Percentiles rank a stretch among this genome's conserved stretches.
Evolutionary conservation across 352 stramenopile genomes (phyloP).

Genomic region (Globisporangium viniferum): DNA sequence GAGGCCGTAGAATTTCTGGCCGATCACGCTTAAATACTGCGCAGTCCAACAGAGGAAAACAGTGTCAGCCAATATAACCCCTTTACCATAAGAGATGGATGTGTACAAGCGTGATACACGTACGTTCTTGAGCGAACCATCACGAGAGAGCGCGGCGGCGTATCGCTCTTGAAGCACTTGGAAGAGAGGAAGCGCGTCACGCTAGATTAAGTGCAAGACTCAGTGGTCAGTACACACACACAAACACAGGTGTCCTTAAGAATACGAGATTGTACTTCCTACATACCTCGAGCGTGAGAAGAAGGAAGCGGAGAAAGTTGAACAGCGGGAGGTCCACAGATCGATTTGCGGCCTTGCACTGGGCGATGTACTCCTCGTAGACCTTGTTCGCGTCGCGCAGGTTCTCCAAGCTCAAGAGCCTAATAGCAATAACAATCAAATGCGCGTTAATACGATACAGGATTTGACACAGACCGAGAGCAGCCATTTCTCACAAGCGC

Average conservation of each 20-base stretch:
- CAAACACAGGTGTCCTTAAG: neutral
- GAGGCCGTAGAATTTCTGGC: slow-evolving; percentile 84
- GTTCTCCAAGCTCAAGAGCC: slow-evolving; percentile 80
- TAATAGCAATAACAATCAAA: slow-evolving; percentile 19
- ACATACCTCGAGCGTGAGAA: slow-evolving; percentile 80
- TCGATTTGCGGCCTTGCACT: slow-evolving; percentile 36
- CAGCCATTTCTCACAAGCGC: neutral
- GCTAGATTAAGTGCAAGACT: slow-evolving; percentile 26
- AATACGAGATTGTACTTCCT: neutral
- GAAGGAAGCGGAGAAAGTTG: slow-evolving; percentile 80
- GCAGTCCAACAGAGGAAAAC: neutral
- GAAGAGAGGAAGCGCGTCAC: slow-evolving; percentile 81
- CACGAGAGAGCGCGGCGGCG: slow-evolving; percentile 62
- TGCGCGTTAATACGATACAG: neutral
- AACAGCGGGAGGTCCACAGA: slow-evolving; percentile 72
- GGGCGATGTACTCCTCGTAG: slow-evolving; percentile 60
- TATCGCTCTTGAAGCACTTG: slow-evolving; percentile 87
- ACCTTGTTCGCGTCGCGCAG: slow-evolving; percentile 84
- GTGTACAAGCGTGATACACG: slow-evolving; percentile 14
- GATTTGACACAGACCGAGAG: neutral
- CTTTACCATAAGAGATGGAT: too few relatives aligned
- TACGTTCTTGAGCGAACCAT: slow-evolving; percentile 78
- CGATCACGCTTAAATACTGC: slow-evolving; percentile 83
- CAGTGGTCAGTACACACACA: neutral
- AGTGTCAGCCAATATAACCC: too few relatives aligned